Conservation (phyloP, 2,329 filamentous ascomycete species). For the Alternaria ventricosa region DNA sequence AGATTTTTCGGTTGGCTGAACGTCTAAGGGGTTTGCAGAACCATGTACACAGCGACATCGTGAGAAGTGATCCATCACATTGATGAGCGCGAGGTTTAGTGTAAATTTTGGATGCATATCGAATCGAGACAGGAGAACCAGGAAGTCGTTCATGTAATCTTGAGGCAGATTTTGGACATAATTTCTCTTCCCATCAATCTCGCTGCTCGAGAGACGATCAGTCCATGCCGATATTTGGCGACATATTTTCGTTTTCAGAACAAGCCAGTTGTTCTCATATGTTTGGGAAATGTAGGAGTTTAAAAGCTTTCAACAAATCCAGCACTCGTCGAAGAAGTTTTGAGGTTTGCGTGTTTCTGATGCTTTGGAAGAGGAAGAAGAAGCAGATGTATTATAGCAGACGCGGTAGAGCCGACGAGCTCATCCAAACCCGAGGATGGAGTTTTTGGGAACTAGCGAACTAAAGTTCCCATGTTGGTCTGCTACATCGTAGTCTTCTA, state of each 20-base stretch:
- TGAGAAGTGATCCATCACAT: rapidly evolving
- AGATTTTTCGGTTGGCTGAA: too few species aligned
- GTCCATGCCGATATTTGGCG: too few species aligned
- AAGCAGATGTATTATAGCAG: not conserved
- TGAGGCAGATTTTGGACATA: not conserved
- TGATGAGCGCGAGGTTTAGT: rapidly evolving
- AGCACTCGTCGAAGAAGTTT: too few species aligned
- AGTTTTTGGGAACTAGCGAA: not conserved
- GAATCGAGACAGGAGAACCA: rapidly evolving
- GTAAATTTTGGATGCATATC: not conserved
- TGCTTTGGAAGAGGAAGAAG: not conserved
- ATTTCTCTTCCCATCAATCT: rapidly evolving
- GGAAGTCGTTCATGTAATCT: too few species aligned
- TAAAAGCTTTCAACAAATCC: not conserved
- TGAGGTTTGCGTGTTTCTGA: not conserved
- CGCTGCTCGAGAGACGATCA: not conserved
- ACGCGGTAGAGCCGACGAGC: not conserved
- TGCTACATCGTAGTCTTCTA: not conserved
- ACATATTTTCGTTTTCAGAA: not conserved
- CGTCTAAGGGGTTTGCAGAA: too few species aligned
- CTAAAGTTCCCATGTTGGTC: rapidly evolving
- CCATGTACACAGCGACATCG: not conserved
- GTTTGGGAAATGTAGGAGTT: not conserved
- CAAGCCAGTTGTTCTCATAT: rapidly evolving
- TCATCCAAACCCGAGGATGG: not conserved